Base-by-base conservation (phyloP, 345 rosid species). In the Adansonia digitata region DNA sequence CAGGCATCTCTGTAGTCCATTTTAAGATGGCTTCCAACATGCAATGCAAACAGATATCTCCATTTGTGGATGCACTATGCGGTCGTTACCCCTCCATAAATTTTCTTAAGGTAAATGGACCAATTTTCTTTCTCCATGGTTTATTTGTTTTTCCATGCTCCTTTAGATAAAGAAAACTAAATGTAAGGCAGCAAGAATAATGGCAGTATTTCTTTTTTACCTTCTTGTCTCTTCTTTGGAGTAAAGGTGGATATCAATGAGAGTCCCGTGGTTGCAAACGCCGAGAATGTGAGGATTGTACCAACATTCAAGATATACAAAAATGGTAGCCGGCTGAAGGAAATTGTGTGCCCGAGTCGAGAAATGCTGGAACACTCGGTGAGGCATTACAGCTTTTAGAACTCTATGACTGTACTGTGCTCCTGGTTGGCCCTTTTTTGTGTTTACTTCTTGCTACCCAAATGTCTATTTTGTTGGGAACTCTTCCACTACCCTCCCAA, bases 291-390 rank as follows among this genome's bases (percentile, higher is more conserved):
- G 86, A 89, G 88, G 82, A 86, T 88, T 62, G 97, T 91, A 35
- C 98, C 99, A 29, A 93, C 99, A 52, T 90, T 96, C 95, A 96
- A 92, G 90, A 92, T 96, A 74, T 92, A 86, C 90, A 96, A 90
- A 85, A 82, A 83, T 17, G 95, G 98, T 26, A 84, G 63, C 79
- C 82, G 94, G 65, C 86, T 93, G 79, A 96, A 96, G 86, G 98
- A 93, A 85, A 88, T 96, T 20, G 86, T 96, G 55, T 89, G 97
- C 83, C 98, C 99, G 7, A 96, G 92, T 82, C 89, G 75, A 2
- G 97, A 96, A 65, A 73, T 88, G 87, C 76, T 96, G 81, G 99
- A 96, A 81, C 89, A 89, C 77, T 90, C 94, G 77, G 97, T 96
- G 93, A 92, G 93, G 85, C 90, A 96, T 86, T 96, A 93, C 86